Evolutionary conservation across 345 rosid genomes (phyloP), one percentile per base, ranked within the genome.

Genomic region (Brassica cretica): DNA sequence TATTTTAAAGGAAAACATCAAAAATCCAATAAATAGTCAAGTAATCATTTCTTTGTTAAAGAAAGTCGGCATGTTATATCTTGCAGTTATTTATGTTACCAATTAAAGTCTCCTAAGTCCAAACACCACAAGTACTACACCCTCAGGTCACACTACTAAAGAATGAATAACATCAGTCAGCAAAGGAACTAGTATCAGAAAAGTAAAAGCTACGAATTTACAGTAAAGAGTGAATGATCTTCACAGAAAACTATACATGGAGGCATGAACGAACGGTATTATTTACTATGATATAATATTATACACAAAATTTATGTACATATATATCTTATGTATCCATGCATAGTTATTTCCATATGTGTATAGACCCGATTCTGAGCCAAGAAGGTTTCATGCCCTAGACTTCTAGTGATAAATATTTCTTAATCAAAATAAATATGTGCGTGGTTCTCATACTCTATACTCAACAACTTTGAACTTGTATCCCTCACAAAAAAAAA

Each of bases 131-230:
- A 53, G 18, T 21, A 53, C 24, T 16, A 53, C 59, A 53, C 59
- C 59, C 19, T 49, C 56, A 49, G 19, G 2, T 27, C 56, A 46
- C 16, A 49, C 56, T 49, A 49, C 56, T 49, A n/a, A 5, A 49
- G 18, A 49, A 5, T 49, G 56, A 49, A 49, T 49, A 49, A 49
- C 56, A 49, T 49, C 56, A 49, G 56, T 49, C 56, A 49, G 56
- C 56, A n/a, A 49, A n/a, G 56, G 56, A 49, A 49, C 18, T 49
- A 49, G 56, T 49, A 49, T 49, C 56, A 49, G 64, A 37, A 80
- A 80, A 80, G 76, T 75, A 70, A 80, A 80, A 80, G 83, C 80
- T 80, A 68, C 61, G 19, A 56, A 46, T 37, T 70, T 73, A 41
- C 67, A 63, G 55, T 75, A 53, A 75, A 69, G 71, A 80, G 41